phyloP scores from a whole-genome alignment of 2,329 filamentous ascomycete species.

The Coniochaeta sp. region DNA sequence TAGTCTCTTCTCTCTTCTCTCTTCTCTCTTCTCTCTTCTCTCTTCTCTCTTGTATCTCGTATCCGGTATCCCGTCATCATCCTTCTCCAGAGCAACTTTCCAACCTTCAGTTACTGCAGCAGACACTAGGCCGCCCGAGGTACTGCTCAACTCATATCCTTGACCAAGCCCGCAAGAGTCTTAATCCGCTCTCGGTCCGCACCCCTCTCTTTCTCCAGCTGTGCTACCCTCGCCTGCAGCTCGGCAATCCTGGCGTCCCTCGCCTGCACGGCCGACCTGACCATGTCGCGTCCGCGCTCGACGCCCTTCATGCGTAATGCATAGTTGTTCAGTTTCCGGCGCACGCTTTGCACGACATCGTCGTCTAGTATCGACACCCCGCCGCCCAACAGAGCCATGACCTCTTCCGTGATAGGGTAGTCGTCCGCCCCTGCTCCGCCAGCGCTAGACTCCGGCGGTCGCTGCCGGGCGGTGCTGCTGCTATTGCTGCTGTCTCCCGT shows the following conservation, averaged over 20 bases:
- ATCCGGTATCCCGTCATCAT: background rate
- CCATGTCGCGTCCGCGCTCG: constrained; percentile 8
- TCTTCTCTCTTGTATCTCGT: too few relatives aligned
- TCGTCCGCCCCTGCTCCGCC: constrained; percentile 13
- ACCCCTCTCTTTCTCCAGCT: constrained; percentile 9
- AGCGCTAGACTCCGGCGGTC: background rate
- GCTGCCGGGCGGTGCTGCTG: background rate
- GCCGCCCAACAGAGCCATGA: constrained; percentile 39
- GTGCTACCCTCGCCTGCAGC: constrained; percentile 9
- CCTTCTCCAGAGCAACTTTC: too few relatives aligned
- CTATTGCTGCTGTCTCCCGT: background rate
- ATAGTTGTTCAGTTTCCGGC: constrained; percentile 8
- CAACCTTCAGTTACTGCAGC: too few relatives aligned
- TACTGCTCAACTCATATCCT: background rate
- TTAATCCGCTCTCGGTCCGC: constrained; percentile 7
- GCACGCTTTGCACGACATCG: constrained; percentile 27
- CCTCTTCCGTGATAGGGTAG: constrained; percentile 32
- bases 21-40: too few relatives aligned
- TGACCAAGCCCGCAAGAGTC: constrained; percentile 4
- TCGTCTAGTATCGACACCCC: constrained; percentile 29
- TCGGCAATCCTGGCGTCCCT: constrained; percentile 38
- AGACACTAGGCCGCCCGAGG: too few relatives aligned
- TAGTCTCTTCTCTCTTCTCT: too few relatives aligned
- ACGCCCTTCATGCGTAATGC: constrained; percentile 8
- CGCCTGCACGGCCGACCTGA: constrained; percentile 49